Conservation (phyloP, 2,329 filamentous ascomycete species). For the Pleochaeta shiraiana region DNA sequence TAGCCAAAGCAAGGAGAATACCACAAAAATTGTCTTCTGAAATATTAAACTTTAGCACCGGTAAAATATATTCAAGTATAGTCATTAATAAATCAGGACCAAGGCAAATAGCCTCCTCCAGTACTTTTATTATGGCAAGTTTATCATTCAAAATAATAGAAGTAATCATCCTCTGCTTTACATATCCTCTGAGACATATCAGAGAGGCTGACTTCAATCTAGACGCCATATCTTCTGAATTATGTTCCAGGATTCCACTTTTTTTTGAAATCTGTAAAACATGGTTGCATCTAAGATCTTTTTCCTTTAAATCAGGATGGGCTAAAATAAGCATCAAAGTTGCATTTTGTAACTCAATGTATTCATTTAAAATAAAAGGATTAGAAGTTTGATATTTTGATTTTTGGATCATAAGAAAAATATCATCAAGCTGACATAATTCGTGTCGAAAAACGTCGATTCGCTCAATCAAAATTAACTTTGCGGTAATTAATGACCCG, state of each 20-base stretch:
- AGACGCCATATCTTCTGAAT: background rate
- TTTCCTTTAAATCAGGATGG: background rate
- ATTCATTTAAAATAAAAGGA: slow-evolving; percentile 3
- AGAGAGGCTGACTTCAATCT: background rate
- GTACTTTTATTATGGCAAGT: background rate
- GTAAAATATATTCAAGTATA: background rate
- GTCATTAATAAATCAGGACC: background rate
- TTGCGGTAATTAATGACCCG: background rate
- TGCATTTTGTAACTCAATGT: background rate
- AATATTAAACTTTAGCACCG: background rate
- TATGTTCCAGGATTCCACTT: background rate
- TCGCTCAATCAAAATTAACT: background rate
- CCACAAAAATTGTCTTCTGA: background rate
- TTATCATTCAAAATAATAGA: background rate
- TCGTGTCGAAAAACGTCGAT: background rate
- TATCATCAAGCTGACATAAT: background rate
- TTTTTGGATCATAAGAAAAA: background rate
- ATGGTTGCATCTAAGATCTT: background rate
- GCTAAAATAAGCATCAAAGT: background rate
- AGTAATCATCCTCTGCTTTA: background rate
- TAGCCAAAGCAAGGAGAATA: background rate
- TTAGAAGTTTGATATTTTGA: background rate
- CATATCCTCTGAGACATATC: background rate
- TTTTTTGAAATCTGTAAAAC: background rate
- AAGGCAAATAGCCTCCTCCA: background rate